Conservation (phyloP, 2,329 filamentous ascomycete genomes). For the Aspergillus pseudoglaucus region DNA sequence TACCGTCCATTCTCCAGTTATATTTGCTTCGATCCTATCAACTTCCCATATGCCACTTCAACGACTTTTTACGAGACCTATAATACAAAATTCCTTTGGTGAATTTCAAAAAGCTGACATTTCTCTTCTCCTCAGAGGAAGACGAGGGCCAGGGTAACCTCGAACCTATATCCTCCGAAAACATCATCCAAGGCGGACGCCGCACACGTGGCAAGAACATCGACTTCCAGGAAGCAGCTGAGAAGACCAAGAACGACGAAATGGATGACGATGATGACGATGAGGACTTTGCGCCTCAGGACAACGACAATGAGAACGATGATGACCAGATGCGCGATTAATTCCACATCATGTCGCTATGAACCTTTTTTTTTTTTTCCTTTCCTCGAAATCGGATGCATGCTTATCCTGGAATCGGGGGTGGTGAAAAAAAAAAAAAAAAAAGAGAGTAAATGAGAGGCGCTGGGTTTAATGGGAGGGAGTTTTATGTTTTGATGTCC, state of each 20-base stretch:
- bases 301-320: constrained; percentile 29
- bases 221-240: constrained; percentile 85
- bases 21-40: not conserved
- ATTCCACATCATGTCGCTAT: constrained; percentile 9
- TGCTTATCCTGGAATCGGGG: constrained; percentile 3
- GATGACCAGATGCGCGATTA: constrained; percentile 38
- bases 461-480: constrained; percentile 14
- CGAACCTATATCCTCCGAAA: constrained; percentile 83
- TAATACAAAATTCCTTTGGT: not conserved
- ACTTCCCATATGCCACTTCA: no score
- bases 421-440: constrained; percentile 8
- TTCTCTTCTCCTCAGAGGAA: constrained; percentile 29
- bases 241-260: constrained; percentile 66
- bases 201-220: constrained; percentile 90
- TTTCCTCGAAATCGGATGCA: not conserved
- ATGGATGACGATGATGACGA: constrained; percentile 55
- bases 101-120: not conserved
- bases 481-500: not conserved
- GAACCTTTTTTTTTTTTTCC: not conserved
- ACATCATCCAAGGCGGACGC: constrained; percentile 72
- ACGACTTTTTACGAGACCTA: not conserved
- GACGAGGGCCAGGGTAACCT: constrained; percentile 69
- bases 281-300: constrained; percentile 27
- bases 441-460: constrained; percentile 12
- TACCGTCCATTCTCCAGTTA: not conserved